Conservation (phyloP, 2,329 filamentous ascomycete genomes). For the Chrysoporthe deuterocubensis region DNA sequence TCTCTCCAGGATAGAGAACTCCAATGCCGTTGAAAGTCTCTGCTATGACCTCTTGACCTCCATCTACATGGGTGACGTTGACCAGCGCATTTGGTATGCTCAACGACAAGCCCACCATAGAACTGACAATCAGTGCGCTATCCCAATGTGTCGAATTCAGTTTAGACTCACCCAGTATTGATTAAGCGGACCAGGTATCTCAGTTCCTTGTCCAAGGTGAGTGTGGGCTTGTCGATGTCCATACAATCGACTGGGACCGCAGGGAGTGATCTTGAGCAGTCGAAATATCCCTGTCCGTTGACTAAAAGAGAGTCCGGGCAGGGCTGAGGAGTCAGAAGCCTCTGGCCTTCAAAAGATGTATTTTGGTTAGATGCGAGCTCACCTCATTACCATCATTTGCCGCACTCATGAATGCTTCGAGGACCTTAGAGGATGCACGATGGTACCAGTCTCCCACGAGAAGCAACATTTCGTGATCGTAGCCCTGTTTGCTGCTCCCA, state of each 20-base stretch:
- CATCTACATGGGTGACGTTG: slow-evolving; percentile 32
- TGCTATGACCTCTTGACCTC: slow-evolving; percentile 29
- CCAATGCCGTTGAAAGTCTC: slow-evolving; percentile 27
- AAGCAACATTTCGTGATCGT: slow-evolving; percentile 48
- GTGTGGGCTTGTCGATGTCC: slow-evolving; percentile 28
- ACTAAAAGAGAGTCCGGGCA: slow-evolving; percentile 52
- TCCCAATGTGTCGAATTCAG: neutral
- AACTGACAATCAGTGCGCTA: slow-evolving; percentile 15
- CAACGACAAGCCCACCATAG: slow-evolving; percentile 31
- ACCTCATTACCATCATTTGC: slow-evolving; percentile 15
- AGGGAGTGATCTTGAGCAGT: slow-evolving; percentile 50
- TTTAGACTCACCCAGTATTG: slow-evolving; percentile 31
- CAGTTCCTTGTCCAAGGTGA: slow-evolving; percentile 30
- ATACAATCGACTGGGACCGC: slow-evolving; percentile 50
- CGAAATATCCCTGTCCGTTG: slow-evolving; percentile 50
- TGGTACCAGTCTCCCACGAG: slow-evolving; percentile 50
- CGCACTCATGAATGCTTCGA: slow-evolving; percentile 11
- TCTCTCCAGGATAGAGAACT: slow-evolving; percentile 33
- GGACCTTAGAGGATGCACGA: slow-evolving; percentile 17
- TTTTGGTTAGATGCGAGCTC: neutral
- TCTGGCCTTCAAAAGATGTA: neutral
- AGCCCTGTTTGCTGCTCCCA: slow-evolving; percentile 31
- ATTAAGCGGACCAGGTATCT: slow-evolving; percentile 33
- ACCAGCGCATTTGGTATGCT: slow-evolving; percentile 30
- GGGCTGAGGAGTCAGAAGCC: slow-evolving; percentile 38